These are phyloP conservation scores for Conticribra weissflogii DNA, from an alignment of 108 stramenopile species.

Conservation along the genomic window DNA sequence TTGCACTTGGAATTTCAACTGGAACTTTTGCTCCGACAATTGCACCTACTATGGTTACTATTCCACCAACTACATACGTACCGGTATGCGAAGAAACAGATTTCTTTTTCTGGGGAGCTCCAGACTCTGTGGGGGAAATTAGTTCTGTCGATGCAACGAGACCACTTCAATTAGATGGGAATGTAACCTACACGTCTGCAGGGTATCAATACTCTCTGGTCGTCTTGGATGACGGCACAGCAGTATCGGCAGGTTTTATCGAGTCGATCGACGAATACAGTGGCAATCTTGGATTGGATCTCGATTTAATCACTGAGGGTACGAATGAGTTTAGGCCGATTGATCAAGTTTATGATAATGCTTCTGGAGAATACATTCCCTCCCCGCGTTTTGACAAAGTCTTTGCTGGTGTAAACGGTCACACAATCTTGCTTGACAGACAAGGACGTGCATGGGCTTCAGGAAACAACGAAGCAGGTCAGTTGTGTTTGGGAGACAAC, in stretches of 20 bases:
- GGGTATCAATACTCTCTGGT: slow-evolving; percentile 30
- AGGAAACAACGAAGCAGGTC: slow-evolving; percentile 31
- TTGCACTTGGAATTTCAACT: slow-evolving; percentile 17
- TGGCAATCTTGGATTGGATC: slow-evolving; percentile 37
- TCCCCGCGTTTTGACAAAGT: slow-evolving; percentile 34
- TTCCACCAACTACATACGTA: neutral
- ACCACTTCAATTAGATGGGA: slow-evolving; percentile 22
- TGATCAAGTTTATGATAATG: slow-evolving; percentile 7
- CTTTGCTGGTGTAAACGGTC: slow-evolving; percentile 31
- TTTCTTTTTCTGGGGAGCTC: slow-evolving; percentile 42
- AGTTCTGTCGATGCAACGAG: slow-evolving; percentile 7
- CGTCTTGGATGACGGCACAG: slow-evolving; percentile 23
- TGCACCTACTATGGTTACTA: neutral
- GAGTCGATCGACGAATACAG: slow-evolving; percentile 26
- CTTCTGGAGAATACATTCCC: neutral
- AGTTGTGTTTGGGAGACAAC: slow-evolving; percentile 41
- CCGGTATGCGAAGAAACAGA: slow-evolving; percentile 14
- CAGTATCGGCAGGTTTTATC: slow-evolving; percentile 32
- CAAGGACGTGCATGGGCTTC: slow-evolving; percentile 25
- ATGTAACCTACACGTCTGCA: slow-evolving; percentile 15
- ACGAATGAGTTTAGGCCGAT: slow-evolving; percentile 29
- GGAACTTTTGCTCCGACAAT: slow-evolving; percentile 13
- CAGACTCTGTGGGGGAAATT: slow-evolving; percentile 25
- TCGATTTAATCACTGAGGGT: slow-evolving; percentile 14
- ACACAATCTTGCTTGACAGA: slow-evolving; percentile 35